A percentile compares a stretch with the other conserved stretches of the same genome.
phyloP scores from a whole-genome alignment of 768 basidiomycete species.

The Boletus coccyginus region DNA sequence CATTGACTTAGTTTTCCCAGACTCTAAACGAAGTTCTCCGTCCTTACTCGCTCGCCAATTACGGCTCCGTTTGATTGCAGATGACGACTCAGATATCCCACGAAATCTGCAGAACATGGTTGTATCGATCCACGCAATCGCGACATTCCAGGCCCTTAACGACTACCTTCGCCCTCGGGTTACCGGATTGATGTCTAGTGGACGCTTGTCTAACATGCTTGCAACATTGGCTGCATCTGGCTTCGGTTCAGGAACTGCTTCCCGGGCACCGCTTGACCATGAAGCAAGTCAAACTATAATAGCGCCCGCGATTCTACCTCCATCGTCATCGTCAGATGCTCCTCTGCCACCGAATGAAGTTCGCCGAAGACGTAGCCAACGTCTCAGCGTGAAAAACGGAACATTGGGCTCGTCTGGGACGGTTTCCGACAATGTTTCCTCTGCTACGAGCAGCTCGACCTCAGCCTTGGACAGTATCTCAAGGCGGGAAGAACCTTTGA shows the following conservation, averaged over 20 bases:
- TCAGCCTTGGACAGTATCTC: constrained; percentile 27
- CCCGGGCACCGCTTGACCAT: constrained; percentile 33
- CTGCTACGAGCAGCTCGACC: constrained; percentile 24
- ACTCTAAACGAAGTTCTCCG: constrained; percentile 88
- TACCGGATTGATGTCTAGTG: constrained; percentile 60
- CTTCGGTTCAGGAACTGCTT: constrained; percentile 51
- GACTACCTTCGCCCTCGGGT: constrained; percentile 94
- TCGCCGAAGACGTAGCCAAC: constrained; percentile 74
- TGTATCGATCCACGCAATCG: constrained; percentile 97
- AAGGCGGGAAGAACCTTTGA: constrained; percentile 46
- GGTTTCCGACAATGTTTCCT: constrained; percentile 13
- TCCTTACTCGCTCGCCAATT: constrained; percentile 91
- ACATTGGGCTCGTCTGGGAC: constrained; percentile 14
- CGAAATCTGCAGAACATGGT: constrained; percentile 85
- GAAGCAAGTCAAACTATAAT: constrained; percentile 32
- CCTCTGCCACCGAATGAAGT: constrained; percentile 40
- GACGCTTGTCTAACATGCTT: constrained; percentile 81
- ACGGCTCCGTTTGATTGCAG: constrained; percentile 84
- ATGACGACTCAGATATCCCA: constrained; percentile 87
- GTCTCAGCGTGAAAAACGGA: constrained; percentile 70
- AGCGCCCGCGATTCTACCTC: constrained; percentile 22
- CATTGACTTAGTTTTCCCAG: constrained; percentile 35
- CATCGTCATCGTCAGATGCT: constrained; percentile 35
- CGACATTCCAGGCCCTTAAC: constrained; percentile 95
- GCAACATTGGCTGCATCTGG: constrained; percentile 84